phyloP scores from a whole-genome alignment of 768 basidiomycete genomes.

The Suillus brevipes region DNA sequence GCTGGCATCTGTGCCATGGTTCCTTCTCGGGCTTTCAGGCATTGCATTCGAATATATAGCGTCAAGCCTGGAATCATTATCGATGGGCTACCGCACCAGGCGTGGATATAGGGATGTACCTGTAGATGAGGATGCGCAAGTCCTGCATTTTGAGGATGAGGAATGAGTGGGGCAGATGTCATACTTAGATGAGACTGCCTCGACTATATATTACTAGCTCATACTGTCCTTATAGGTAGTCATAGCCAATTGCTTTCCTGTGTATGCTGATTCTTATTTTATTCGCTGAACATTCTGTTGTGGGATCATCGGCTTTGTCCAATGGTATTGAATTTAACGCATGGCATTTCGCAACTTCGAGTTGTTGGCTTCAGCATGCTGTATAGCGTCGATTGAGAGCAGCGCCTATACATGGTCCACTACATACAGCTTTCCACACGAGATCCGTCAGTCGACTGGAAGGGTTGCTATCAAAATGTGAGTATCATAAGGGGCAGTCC shows the following conservation, averaged over 20 bases:
- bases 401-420: too few relatives aligned
- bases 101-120: conserved; percentile 77
- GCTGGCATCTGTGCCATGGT: conserved; percentile 88
- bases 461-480: too few relatives aligned
- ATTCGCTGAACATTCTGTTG: not conserved
- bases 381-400: too few relatives aligned
- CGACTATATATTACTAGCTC: conserved; percentile 2
- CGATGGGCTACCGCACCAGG: conserved; percentile 44
- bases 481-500: too few relatives aligned
- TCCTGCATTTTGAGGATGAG: conserved; percentile 83
- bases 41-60: conserved; percentile 70
- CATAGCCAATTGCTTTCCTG: not conserved
- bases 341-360: too few relatives aligned
- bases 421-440: too few relatives aligned
- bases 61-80: conserved; percentile 43
- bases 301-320: not conserved
- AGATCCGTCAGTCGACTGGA: too few relatives aligned
- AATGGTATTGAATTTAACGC: not conserved
- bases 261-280: not conserved
- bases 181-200: not conserved
- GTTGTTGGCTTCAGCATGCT: too few relatives aligned
- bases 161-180: conserved; percentile 30
- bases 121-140: conserved; percentile 87
- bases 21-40: conserved; percentile 74
- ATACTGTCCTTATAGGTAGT: not conserved